These are phyloP conservation scores for Monosporozyma aquatica DNA, from an alignment of 805 yeast genomes.

Conservation along the genomic window DNA sequence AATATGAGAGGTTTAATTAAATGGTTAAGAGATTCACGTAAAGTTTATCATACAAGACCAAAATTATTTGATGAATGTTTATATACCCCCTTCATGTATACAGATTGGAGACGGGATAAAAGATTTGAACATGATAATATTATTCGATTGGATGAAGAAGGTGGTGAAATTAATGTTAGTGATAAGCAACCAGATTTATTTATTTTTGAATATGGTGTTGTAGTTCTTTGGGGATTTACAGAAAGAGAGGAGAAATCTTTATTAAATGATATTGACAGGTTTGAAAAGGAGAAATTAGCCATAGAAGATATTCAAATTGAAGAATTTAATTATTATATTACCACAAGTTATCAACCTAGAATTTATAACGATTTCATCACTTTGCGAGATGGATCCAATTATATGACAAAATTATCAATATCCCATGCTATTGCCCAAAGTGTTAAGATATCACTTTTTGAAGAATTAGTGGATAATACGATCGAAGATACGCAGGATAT, in stretches of 20 bases:
- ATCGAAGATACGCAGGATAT: slow-evolving; percentile 96
- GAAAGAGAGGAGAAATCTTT: slow-evolving; percentile 75
- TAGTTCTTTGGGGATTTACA: slow-evolving; percentile 92
- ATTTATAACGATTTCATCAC: slow-evolving; percentile 94
- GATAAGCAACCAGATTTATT: slow-evolving; percentile 70
- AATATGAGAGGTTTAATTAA: slow-evolving; percentile 77
- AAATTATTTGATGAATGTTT: slow-evolving; percentile 89
- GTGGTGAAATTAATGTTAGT: slow-evolving; percentile 87
- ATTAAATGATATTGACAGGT: slow-evolving; percentile 74
- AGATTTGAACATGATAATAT: slow-evolving; percentile 36
- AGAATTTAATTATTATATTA: slow-evolving; percentile 90
- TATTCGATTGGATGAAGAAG: slow-evolving; percentile 80
- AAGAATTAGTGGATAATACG: slow-evolving; percentile 91
- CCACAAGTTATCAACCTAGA: slow-evolving; percentile 90
- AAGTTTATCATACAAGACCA: slow-evolving; percentile 70
- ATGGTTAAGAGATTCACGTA: slow-evolving; percentile 74
- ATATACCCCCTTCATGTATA: slow-evolving; percentile 79
- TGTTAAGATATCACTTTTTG: slow-evolving; percentile 89
- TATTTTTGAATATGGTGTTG: slow-evolving; percentile 93
- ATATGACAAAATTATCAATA: slow-evolving; percentile 84
- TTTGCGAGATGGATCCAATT: slow-evolving; percentile 76
- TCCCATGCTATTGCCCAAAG: slow-evolving; percentile 95
- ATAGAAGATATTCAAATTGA: slow-evolving; percentile 80
- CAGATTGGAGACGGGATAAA: slow-evolving; percentile 61
- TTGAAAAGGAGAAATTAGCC: slow-evolving; percentile 85